Evolutionary conservation across 2,329 filamentous ascomycete species (phyloP), one percentile per base, ranked within the genome.

Genomic region (Hypoxylon sp.): DNA sequence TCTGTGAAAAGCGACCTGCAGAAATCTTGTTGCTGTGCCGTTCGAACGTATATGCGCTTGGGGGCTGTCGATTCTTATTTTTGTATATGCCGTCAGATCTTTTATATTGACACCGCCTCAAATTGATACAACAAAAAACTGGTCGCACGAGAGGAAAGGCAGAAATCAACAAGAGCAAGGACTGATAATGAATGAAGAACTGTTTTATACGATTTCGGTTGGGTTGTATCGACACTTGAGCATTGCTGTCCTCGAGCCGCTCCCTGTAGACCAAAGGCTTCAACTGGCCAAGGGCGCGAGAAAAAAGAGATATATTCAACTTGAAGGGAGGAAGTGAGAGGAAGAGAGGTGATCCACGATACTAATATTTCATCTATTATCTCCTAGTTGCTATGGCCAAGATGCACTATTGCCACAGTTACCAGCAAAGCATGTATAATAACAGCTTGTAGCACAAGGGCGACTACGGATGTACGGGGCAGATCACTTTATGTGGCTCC

Each of bases 401-500:
- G 63, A 64, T 67, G 49, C 65, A 60, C 67, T 70, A 73, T 73
- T 68, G 60, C 67, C 62, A 60, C 57, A 69, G 64, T 65, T 70
- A 70, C 61, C 45, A 66, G 57, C 59, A 63, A 69, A 73, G 67
- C 56, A 71, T 65, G 68, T 71, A 72, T 67, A 73, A 69, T 72
- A 74, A 74, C 62, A 70, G 63, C 53, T 69, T 52, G 76, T 77
- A 46, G 73, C 65, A 77, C 76, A 77, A 71, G 72, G 72, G 63
- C 65, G 51, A 70, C 68, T 69, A 67, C 64, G 71, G 72, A 69
- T 67, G 69, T 69, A 75, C 72, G 70, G 70, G 68, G 74, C 68
- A 75, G 72, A 76, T 77, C 75, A 74, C 67, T 74, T 74, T 70
- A 74, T 73, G 71, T 75, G 72, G 74, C 75, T 68, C 75, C 71